Percentiles rank a stretch among this genome's conserved stretches.
phyloP scores from a whole-genome alignment of 805 yeast genomes.

The Spathaspora hagerdaliae region DNA sequence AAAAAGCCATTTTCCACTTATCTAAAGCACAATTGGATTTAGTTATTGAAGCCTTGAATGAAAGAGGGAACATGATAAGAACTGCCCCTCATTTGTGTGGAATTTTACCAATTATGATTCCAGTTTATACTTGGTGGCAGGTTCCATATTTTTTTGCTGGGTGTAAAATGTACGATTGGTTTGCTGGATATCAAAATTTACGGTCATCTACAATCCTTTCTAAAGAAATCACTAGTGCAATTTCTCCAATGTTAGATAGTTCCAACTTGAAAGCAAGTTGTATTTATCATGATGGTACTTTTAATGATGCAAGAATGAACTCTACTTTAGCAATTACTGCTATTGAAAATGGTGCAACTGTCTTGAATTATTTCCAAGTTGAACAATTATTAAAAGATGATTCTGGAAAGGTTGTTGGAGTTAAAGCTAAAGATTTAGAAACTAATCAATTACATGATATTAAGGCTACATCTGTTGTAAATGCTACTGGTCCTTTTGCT shows the following conservation, averaged over 20 bases:
- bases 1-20: slow-evolving; percentile 89
- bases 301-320: slow-evolving; percentile 90
- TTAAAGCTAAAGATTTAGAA: slow-evolving; percentile 66
- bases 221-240: slow-evolving; percentile 58
- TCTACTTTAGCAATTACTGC: slow-evolving; percentile 84
- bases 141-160: slow-evolving; percentile 91
- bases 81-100: slow-evolving; percentile 90
- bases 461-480: slow-evolving; percentile 70
- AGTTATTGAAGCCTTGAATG: slow-evolving; percentile 25
- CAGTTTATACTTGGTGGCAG: slow-evolving; percentile 96
- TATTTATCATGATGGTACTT: slow-evolving; percentile 93
- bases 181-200: slow-evolving; percentile 87
- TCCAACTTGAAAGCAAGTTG: slow-evolving; percentile 80
- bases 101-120: slow-evolving; percentile 88
- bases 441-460: slow-evolving; percentile 60
- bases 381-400: slow-evolving; percentile 65
- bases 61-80: slow-evolving; percentile 65
- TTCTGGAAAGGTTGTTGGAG: slow-evolving; percentile 65
- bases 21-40: slow-evolving; percentile 71
- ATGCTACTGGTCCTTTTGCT: slow-evolving; percentile 93
- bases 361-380: slow-evolving; percentile 82
- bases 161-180: slow-evolving; percentile 84
- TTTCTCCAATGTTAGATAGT: slow-evolving; percentile 83
- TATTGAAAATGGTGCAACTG: slow-evolving; percentile 81
- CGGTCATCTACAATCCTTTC: slow-evolving; percentile 72